Conservation (phyloP, 2,329 filamentous ascomycete species). For the Epichloe gansuensis region DNA sequence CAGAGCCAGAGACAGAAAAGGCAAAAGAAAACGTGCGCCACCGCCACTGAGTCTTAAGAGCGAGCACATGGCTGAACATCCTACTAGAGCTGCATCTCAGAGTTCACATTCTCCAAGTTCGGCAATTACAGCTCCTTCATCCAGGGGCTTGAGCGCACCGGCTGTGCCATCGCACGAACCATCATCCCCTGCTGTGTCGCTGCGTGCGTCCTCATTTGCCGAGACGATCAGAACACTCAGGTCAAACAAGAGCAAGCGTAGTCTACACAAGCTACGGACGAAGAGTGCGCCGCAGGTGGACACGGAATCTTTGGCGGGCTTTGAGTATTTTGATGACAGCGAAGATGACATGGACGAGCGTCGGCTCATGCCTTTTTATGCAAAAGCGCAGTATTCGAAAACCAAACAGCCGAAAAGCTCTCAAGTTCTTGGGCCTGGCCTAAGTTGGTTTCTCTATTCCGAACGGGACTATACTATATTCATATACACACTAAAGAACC, state of each 20-base stretch:
- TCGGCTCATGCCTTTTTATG: conserved; percentile 38
- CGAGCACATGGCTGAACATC: conserved; percentile 20
- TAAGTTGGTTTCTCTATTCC: conserved; percentile 10
- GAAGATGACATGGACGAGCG: conserved; percentile 36
- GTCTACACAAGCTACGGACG: conserved; percentile 17
- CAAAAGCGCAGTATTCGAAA: conserved; percentile 22
- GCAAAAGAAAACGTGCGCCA: conserved; percentile 14
- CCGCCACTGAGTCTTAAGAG: conserved; percentile 14
- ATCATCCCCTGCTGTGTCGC: conserved; percentile 4
- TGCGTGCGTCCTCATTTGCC: conserved; percentile 6
- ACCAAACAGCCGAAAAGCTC: conserved; percentile 37
- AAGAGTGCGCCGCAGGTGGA: conserved; percentile 13
- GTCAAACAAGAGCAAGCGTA: conserved; percentile 18
- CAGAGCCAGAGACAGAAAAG: conserved; percentile 21
- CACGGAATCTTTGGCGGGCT: conserved; percentile 20
- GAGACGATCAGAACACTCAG: conserved; percentile 17
- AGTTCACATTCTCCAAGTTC: conserved; percentile 12
- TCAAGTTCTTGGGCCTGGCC: conserved; percentile 40
- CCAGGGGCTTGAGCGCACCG: not conserved
- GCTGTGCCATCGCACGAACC: not conserved
- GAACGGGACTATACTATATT: not conserved
- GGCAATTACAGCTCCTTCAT: not conserved
- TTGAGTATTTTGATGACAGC: conserved; percentile 27
- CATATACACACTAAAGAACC: not conserved
- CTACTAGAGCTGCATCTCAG: conserved; percentile 14